These are phyloP conservation scores for Pleoardoris graminearum DNA, from an alignment of 2,329 filamentous ascomycete species.

Conservation along the genomic window DNA sequence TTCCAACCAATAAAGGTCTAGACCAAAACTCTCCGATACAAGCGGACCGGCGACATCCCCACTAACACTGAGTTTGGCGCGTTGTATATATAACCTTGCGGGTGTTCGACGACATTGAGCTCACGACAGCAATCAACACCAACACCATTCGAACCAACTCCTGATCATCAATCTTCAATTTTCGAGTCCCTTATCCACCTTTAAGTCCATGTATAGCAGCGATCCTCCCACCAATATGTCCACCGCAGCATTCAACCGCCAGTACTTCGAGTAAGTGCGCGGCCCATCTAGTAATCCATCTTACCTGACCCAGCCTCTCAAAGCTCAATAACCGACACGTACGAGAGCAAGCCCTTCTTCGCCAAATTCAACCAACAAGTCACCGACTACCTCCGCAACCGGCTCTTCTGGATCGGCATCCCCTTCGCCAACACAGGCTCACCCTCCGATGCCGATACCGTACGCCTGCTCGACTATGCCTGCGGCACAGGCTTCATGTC, in stretches of 20 bases:
- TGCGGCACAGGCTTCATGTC: constrained; percentile 72
- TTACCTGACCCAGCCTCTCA: no score
- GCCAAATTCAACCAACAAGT: constrained; percentile 58
- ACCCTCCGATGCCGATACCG: constrained; percentile 37
- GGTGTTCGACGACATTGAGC: not conserved
- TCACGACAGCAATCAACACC: not conserved
- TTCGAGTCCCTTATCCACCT: not conserved
- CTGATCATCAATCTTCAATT: not conserved
- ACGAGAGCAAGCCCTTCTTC: constrained; percentile 59
- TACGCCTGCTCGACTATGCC: constrained; percentile 72
- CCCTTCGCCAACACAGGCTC: constrained; percentile 51
- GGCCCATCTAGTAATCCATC: no score
- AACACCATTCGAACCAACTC: not conserved
- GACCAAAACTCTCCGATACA: constrained; percentile 13
- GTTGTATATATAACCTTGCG: not conserved
- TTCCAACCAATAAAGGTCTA: not conserved
- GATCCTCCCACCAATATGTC: constrained; percentile 12
- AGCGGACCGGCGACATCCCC: constrained; percentile 10
- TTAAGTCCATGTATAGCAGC: not conserved
- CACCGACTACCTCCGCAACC: constrained; percentile 57
- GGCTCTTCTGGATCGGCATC: constrained; percentile 65
- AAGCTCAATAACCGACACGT: constrained; percentile 58
- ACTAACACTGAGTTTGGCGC: not conserved
- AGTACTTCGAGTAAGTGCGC: constrained; percentile 41
- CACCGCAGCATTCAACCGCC: constrained; percentile 40